phyloP scores from a whole-genome alignment of 2,329 filamentous ascomycete species.

The Geosmithia flava region DNA sequence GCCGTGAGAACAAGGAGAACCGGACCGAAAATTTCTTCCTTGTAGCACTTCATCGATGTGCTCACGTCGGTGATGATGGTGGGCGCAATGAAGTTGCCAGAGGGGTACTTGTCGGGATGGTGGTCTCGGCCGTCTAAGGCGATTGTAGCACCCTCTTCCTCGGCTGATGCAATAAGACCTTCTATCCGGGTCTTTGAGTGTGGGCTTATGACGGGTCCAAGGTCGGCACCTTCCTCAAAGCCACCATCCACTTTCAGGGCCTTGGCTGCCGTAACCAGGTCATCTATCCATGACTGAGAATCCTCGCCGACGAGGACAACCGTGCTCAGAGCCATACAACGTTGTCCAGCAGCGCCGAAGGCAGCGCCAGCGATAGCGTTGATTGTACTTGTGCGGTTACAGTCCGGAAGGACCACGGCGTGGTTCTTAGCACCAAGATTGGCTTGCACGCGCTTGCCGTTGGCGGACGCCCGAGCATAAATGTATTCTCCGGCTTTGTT shows the following conservation, averaged over 20 bases:
- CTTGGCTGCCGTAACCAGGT: conserved; percentile 67
- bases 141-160: conserved; percentile 70
- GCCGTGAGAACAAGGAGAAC: conserved; percentile 74
- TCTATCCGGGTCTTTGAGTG: conserved; percentile 72
- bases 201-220: conserved; percentile 72
- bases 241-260: conserved; percentile 64
- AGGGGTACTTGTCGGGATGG: conserved; percentile 63
- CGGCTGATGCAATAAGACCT: conserved; percentile 59
- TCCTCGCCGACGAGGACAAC: conserved; percentile 79
- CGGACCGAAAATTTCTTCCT: conserved; percentile 75
- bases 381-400: conserved; percentile 81
- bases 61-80: conserved; percentile 77
- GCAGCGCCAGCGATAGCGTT: conserved; percentile 76
- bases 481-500: conserved; percentile 89
- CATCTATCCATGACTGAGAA: conserved; percentile 68
- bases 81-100: conserved; percentile 76
- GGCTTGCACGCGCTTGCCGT: conserved; percentile 80
- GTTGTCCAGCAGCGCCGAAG: conserved; percentile 74
- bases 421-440: conserved; percentile 87
- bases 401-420: conserved; percentile 71
- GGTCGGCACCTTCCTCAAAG: conserved; percentile 70
- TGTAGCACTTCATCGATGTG: conserved; percentile 72
- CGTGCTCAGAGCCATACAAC: conserved; percentile 79
- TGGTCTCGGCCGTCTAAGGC: conserved; percentile 69
- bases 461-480: conserved; percentile 63